A percentile compares a stretch with the other conserved stretches of the same genome.
Conservation (phyloP, 768 basidiomycete species). For the Suillus plorans region DNA sequence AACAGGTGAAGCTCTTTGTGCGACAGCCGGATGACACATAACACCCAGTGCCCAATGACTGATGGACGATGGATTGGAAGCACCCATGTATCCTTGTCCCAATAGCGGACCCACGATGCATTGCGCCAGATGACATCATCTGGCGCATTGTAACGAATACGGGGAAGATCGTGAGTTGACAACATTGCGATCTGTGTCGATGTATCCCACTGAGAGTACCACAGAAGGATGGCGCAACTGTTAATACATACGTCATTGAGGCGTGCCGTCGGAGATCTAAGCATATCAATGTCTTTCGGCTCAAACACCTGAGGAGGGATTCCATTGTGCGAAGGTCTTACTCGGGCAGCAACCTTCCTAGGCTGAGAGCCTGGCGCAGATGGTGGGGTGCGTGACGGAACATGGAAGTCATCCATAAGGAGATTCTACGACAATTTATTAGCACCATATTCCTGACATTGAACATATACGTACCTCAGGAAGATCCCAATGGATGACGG, state of each 20-base stretch:
- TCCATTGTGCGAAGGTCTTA: neutral
- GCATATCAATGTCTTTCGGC: slow-evolving; percentile 5
- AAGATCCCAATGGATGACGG: neutral
- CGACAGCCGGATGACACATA: slow-evolving; percentile 14
- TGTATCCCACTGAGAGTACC: neutral
- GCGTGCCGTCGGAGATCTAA: neutral
- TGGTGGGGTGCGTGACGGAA: neutral
- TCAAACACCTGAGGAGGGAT: slow-evolving; percentile 10
- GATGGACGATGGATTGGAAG: slow-evolving; percentile 34
- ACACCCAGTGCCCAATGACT: slow-evolving; percentile 31
- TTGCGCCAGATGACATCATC: slow-evolving; percentile 24
- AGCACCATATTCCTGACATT: neutral
- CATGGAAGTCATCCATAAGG: neutral
- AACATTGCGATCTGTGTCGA: slow-evolving; percentile 1
- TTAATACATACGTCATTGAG: slow-evolving; percentile 9
- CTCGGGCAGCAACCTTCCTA: neutral
- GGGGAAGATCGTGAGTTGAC: slow-evolving; percentile 11
- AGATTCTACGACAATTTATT: neutral
- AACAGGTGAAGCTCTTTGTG: neutral
- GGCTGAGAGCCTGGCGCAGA: neutral
- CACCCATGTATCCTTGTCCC: slow-evolving; percentile 33
- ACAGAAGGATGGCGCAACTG: slow-evolving; percentile 11
- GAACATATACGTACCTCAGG: neutral
- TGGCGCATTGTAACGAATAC: slow-evolving; percentile 1
- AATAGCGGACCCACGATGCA: slow-evolving; percentile 19